Base-by-base conservation (phyloP, 2,329 filamentous ascomycete genomes). In the Exserohilum rostratum region DNA sequence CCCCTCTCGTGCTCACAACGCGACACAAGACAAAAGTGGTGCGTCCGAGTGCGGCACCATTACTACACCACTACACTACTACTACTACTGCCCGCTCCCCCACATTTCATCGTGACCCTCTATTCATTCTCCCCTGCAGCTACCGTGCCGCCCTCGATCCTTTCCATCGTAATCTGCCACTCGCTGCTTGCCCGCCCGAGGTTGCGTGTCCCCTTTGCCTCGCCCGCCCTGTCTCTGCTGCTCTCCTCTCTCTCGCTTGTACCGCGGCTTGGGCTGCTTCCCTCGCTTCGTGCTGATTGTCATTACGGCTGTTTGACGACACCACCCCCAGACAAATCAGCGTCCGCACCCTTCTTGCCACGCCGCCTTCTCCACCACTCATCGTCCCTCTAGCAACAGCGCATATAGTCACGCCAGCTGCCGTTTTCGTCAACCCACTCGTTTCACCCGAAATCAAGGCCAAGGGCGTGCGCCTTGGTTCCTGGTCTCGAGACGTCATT, bases 401-500 rank as follows among this genome's bases (percentile, higher is more conserved):
- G n/a, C n/a, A n/a, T n/a, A n/a, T n/a, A n/a, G n/a, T 40, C 33
- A 27, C n/a, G 34, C 30, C 35, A 35, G 47, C 42, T 50, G 22
- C 33, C 45, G 30, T 18, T 34, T 33, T 37, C 40, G 29, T 30
- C 48, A 31, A 31, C 38, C 37, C 46, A 33, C 39, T 50, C 31
- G 45, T 48, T 49, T 29, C 35, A 43, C 22, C 37, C 18, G 29
- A 22, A 39, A 38, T 38, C 35, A 43, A n/a, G 29, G 44, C 22
- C 44, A 40, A 53, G 49, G 52, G 40, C 46, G 35, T 30, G 30
- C 22, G 46, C 50, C 55, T 61, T 57, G 54, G 30, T 61, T 62
- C 64, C 57, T 57, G 40, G 44, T 33, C 50, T 6, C 27, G 38
- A 53, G 53, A 69, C 66, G 66, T 67, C 66, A 69, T 67, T 44